Evolutionary conservation across 108 stramenopile genomes (phyloP).

Genomic region (Fragilaria crotonensis): DNA sequence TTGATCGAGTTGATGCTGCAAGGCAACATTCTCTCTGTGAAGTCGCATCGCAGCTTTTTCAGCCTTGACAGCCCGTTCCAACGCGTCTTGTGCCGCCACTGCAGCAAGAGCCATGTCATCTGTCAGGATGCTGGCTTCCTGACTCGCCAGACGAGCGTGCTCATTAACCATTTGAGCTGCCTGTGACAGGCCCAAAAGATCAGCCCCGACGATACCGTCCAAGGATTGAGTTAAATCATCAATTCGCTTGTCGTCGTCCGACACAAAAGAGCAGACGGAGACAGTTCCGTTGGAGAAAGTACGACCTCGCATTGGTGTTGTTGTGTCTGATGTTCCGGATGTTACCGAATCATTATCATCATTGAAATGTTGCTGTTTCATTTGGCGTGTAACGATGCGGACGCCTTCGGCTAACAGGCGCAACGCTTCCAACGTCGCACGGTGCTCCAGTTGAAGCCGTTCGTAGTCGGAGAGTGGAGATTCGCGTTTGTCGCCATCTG

Average conservation of each 20-base stretch:
- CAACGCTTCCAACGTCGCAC: neutral
- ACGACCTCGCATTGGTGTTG: neutral
- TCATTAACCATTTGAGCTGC: slow-evolving; percentile 5
- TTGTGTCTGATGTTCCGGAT: neutral
- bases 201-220: neutral
- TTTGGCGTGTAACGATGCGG: neutral
- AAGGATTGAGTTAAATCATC: neutral
- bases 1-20: neutral
- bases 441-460: neutral
- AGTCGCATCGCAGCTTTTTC: neutral
- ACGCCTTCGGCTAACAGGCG: neutral
- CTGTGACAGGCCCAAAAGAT: neutral
- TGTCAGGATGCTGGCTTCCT: neutral
- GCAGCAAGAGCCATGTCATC: neutral
- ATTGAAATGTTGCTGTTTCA: neutral
- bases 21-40: neutral
- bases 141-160: neutral
- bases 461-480: neutral
- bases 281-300: neutral
- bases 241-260: neutral
- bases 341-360: neutral
- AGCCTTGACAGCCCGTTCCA: neutral
- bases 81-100: neutral
- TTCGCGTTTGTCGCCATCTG: too few species aligned
- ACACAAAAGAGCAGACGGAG: neutral